phyloP scores from a whole-genome alignment of 345 rosid genomes.

The Geranium rotundifolium region DNA sequence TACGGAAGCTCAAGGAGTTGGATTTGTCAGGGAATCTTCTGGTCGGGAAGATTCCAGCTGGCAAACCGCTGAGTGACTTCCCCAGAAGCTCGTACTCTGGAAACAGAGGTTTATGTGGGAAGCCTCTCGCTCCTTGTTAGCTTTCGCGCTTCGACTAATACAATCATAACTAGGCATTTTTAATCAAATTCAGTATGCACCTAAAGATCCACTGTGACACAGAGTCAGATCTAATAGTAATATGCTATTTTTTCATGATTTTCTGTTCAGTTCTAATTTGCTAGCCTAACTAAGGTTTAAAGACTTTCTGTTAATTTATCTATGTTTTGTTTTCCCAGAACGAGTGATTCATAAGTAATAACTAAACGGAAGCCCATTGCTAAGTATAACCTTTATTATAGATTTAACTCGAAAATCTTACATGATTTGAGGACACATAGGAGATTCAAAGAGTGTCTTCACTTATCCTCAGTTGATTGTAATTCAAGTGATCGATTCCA shows the following conservation, averaged over 20 bases:
- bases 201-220: too few species aligned
- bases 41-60: constrained; percentile 36
- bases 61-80: constrained; percentile 37
- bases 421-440: constrained; percentile 13
- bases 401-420: constrained; percentile 4
- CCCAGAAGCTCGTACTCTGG: constrained; percentile 36
- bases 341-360: neutral
- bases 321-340: neutral
- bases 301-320: too few species aligned
- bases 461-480: constrained; percentile 44
- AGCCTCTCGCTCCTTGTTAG: constrained; percentile 40
- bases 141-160: neutral
- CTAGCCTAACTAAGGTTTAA: neutral
- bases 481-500: constrained; percentile 60
- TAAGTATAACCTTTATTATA: constrained; percentile 13
- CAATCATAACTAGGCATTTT: too few species aligned
- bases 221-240: neutral
- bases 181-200: too few species aligned
- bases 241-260: neutral
- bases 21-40: constrained; percentile 41
- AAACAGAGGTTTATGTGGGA: constrained; percentile 48
- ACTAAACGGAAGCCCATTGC: neutral
- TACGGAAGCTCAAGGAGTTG: constrained; percentile 32
- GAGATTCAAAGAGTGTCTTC: constrained; percentile 28
- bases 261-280: neutral